Evolutionary conservation across 2,329 filamentous ascomycete species (phyloP), one percentile per base, ranked within the genome.

Genomic region (Chaetomium globosum): DNA sequence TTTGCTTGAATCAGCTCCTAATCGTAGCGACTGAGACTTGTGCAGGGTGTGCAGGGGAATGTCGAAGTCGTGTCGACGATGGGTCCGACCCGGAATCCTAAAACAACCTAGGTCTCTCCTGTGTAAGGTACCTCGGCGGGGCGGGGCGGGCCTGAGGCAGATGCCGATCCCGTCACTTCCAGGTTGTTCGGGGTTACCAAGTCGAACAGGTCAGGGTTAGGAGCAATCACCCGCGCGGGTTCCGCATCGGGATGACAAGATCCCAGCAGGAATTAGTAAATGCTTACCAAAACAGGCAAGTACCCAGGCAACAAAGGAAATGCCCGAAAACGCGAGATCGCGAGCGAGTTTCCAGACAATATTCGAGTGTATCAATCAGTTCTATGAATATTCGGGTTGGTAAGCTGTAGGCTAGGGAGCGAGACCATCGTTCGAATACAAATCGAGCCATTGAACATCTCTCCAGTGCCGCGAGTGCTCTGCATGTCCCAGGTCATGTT

Each of bases 231-330:
- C 33, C 39, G 39, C 56, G 39, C 56, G 39, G 43, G 33, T 54
- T 53, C 59, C 31, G 6, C 33, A 31, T 61, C 10, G 16, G 31
- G 21, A 36, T 58, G 21, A 39, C 9, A 48, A 49, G 2, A 43
- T 57, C 19, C 49, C 52, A 19, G 2, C 23, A 52, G 58, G 19
- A 54, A 64, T 64, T 61, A 62, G 21, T 26, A 55, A 64, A 59
- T 64, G 61, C 65, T 67, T 64, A 67, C 57, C 58, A 56, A 59
- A 59, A 52, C 10, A 39, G 7, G 46, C 13, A 19, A 49, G 21
- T n/a, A 36, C 26, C 26, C 26, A n/a, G n/a, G n/a, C n/a, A 26
- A 26, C 61, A 31, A 23, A 30, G n/a, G n/a, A 33, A 26, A 57
- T 26, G 30, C 55, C 61, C 61, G 39, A 61, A 21, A 39, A 31